A percentile compares a stretch with the other conserved stretches of the same genome.
Conservation (phyloP, 495 filamentous ascomycete genomes). For the Talaromyces nanjingensis region DNA sequence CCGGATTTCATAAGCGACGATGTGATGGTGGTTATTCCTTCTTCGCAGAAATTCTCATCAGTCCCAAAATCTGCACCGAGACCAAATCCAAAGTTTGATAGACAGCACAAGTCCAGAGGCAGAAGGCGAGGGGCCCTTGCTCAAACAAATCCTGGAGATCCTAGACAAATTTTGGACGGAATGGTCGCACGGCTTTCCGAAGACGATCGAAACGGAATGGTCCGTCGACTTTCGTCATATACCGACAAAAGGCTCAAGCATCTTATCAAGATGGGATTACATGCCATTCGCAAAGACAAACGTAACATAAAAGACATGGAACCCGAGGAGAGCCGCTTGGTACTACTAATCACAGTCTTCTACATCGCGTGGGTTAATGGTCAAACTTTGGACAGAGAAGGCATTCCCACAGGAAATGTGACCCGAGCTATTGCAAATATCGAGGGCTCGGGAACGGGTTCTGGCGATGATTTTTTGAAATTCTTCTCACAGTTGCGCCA, state of each 20-base stretch:
- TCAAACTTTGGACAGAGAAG: constrained; percentile 13
- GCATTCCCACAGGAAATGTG: constrained; percentile 16
- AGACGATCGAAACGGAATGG: constrained; percentile 12
- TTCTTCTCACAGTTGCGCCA: constrained; percentile 8
- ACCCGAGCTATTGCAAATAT: constrained; percentile 14
- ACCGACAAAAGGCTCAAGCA: neutral
- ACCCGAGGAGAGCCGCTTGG: constrained; percentile 7
- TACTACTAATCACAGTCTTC: constrained; percentile 28
- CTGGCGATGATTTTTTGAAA: neutral
- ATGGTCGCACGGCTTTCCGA: neutral
- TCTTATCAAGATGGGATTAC: neutral
- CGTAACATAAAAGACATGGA: constrained; percentile 9
- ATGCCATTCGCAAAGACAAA: neutral
- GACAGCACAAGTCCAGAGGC: neutral
- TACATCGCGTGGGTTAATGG: constrained; percentile 36
- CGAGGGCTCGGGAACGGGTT: constrained; percentile 10
- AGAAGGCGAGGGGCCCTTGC: neutral
- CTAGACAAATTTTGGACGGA: neutral
- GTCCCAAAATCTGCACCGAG: neutral
- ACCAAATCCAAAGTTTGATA: neutral
- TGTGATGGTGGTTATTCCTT: neutral
- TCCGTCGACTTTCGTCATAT: neutral
- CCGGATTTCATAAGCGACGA: constrained; percentile 4
- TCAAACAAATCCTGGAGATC: neutral
- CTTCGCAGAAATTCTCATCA: neutral